These are phyloP conservation scores for Pichia rugopelliculosa DNA, from an alignment of 805 yeast species.

Conservation along the genomic window DNA sequence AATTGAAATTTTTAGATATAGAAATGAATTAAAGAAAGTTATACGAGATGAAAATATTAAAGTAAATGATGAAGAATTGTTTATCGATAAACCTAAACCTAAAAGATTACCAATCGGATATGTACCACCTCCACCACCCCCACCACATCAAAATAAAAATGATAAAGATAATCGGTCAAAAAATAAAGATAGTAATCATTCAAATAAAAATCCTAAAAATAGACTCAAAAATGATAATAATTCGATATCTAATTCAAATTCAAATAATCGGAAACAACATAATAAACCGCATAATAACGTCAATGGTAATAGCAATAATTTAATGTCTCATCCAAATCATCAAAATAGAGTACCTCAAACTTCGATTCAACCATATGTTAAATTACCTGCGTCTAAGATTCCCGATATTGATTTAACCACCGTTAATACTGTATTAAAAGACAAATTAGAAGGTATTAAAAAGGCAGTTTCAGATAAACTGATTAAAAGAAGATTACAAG, in stretches of 20 bases:
- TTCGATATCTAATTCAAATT: background rate
- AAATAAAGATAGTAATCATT: background rate
- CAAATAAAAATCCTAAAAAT: background rate
- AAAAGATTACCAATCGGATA: constrained; percentile 35
- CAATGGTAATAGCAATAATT: background rate
- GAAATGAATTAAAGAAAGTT: constrained; percentile 62
- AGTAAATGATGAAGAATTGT: constrained; percentile 79
- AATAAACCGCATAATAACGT: background rate
- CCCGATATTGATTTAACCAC: constrained; percentile 89
- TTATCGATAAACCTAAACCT: constrained; percentile 56
- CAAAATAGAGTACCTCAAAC: constrained; percentile 20
- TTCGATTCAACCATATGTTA: constrained; percentile 70
- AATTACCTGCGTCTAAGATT: constrained; percentile 80
- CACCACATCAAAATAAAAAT: background rate
- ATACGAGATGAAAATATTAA: constrained; percentile 70
- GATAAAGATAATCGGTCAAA: constrained; percentile 2
- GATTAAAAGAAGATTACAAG: constrained; percentile 60
- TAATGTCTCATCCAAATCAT: background rate
- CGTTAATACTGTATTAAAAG: constrained; percentile 64
- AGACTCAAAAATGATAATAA: background rate
- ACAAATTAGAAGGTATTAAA: constrained; percentile 69
- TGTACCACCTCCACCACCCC: constrained; percentile 9
- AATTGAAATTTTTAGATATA: constrained; percentile 57
- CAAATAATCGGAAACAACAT: background rate
- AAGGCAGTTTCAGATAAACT: constrained; percentile 83